Percentiles rank a stretch among this genome's conserved stretches.
phyloP scores from a whole-genome alignment of 2,329 filamentous ascomycete genomes.

The Ceratocystis diversiconidia region DNA sequence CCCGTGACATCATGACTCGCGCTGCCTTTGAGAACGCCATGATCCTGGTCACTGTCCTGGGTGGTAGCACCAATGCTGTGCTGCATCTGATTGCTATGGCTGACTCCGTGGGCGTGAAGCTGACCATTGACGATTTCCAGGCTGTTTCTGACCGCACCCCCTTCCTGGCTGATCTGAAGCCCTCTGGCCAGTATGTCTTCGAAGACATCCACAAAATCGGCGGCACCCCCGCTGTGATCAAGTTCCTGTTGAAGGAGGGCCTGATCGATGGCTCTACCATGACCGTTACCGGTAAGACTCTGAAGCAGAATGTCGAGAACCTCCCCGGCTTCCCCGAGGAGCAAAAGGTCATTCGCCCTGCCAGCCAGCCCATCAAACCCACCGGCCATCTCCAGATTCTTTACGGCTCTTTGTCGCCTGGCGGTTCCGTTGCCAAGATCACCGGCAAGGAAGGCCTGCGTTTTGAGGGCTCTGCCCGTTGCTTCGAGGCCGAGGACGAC shows the following conservation, averaged over 20 bases:
- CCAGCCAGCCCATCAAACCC: constrained; percentile 71
- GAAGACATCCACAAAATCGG: constrained; percentile 73
- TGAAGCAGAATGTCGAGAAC: constrained; percentile 70
- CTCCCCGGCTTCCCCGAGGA: constrained; percentile 59
- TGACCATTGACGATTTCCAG: constrained; percentile 80
- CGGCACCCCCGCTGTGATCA: constrained; percentile 74
- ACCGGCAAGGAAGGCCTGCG: constrained; percentile 82
- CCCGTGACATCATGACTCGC: constrained; percentile 64
- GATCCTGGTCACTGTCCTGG: constrained; percentile 68
- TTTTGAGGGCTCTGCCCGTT: constrained; percentile 67
- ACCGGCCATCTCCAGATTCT: constrained; percentile 85
- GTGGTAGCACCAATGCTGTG: constrained; percentile 75
- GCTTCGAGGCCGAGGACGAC: constrained; percentile 71
- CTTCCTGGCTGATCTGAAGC: constrained; percentile 71
- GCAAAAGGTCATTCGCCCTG: constrained; percentile 67
- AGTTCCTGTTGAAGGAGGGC: constrained; percentile 71
- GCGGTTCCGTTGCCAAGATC: constrained; percentile 82
- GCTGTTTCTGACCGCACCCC: constrained; percentile 63
- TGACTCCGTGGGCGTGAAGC: constrained; percentile 64
- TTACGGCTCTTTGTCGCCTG: constrained; percentile 69
- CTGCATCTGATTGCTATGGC: constrained; percentile 75
- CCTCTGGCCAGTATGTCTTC: constrained; percentile 78
- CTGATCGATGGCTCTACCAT: constrained; percentile 66
- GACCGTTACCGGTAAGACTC: constrained; percentile 79
- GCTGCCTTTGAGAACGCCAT: constrained; percentile 76